phyloP scores from a whole-genome alignment of 768 basidiomycete genomes.

The Trametes cinnabarina region DNA sequence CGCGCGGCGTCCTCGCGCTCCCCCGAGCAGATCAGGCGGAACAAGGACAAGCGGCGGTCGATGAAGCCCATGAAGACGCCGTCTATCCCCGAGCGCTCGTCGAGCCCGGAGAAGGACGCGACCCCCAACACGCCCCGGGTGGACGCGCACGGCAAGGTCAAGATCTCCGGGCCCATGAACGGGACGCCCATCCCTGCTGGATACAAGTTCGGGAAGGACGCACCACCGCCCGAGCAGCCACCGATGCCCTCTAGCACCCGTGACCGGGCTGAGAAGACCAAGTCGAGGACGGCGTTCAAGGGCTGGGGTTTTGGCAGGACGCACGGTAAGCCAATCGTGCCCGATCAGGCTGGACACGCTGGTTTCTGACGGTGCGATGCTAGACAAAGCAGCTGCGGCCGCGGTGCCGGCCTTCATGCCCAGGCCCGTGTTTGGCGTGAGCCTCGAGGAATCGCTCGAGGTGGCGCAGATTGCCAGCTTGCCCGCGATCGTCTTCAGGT shows the following conservation, averaged over 20 bases:
- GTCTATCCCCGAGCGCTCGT: constrained; percentile 40
- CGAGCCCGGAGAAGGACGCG: constrained; percentile 48
- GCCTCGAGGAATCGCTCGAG: constrained; percentile 83
- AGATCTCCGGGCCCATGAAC: constrained; percentile 87
- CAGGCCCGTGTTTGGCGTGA: constrained; percentile 85
- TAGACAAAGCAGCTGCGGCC: constrained; percentile 32
- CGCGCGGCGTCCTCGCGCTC: constrained; percentile 41
- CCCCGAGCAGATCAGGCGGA: constrained; percentile 56
- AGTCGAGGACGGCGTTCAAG: constrained; percentile 86
- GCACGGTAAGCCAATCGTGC: constrained; percentile 35
- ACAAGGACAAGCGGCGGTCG: constrained; percentile 55
- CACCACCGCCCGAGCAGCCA: constrained; percentile 34
- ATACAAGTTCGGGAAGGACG: constrained; percentile 87
- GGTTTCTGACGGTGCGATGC: background rate
- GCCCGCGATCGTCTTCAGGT: constrained; percentile 92
- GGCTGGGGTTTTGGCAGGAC: constrained; percentile 62
- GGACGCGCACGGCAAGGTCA: constrained; percentile 62
- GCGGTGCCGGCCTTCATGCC: constrained; percentile 42
- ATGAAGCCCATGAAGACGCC: constrained; percentile 54
- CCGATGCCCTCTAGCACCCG: constrained; percentile 27
- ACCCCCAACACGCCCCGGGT: constrained; percentile 46
- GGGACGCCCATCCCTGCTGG: constrained; percentile 84
- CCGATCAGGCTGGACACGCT: background rate
- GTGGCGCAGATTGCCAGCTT: constrained; percentile 87
- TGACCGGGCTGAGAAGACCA: constrained; percentile 88